A percentile compares a stretch with the other conserved stretches of the same genome.
phyloP scores from a whole-genome alignment of 1,284 basidiomycete species.

The Ganoderma lingzhi region DNA sequence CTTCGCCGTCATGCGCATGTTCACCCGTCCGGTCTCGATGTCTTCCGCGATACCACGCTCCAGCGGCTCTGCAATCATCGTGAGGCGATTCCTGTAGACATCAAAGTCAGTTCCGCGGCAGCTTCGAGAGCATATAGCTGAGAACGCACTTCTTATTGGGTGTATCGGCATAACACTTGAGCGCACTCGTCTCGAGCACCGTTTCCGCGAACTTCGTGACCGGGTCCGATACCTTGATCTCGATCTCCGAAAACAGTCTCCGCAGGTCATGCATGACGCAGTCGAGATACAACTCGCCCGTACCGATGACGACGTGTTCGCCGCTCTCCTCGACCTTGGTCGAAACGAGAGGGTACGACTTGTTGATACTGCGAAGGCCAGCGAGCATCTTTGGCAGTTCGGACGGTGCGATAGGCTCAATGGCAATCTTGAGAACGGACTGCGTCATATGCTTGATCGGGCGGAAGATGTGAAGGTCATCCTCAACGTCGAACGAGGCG shows the following conservation, averaged over 20 bases:
- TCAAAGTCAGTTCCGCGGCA: conserved; percentile 19
- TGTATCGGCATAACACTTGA: conserved; percentile 99
- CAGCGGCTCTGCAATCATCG: conserved; percentile 97
- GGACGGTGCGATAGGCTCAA: conserved; percentile 97
- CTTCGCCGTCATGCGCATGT: conserved; percentile 93
- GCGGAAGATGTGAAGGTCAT: conserved; percentile 93
- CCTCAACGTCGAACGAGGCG: conserved; percentile 74
- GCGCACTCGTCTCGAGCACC: conserved; percentile 95
- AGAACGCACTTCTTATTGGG: conserved; percentile 93
- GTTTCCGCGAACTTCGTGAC: conserved; percentile 99
- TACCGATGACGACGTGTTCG: conserved; percentile 96
- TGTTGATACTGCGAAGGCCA: conserved; percentile 96
- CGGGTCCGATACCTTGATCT: conserved; percentile 99
- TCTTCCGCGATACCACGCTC: conserved; percentile 95
- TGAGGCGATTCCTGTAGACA: conserved; percentile 87
- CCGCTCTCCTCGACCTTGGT: conserved; percentile 99
- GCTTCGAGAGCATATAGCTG: conserved; percentile 19
- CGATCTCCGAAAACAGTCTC: conserved; percentile 94
- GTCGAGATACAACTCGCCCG: conserved; percentile 97
- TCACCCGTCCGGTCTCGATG: conserved; percentile 90
- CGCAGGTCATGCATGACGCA: conserved; percentile 97
- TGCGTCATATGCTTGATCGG: conserved; percentile 97
- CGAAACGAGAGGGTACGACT: conserved; percentile 92
- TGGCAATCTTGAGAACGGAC: conserved; percentile 98
- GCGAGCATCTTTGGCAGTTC: conserved; percentile 99